phyloP scores from a whole-genome alignment of 2,329 filamentous ascomycete species.

The Hymenoscyphus fraxineus region DNA sequence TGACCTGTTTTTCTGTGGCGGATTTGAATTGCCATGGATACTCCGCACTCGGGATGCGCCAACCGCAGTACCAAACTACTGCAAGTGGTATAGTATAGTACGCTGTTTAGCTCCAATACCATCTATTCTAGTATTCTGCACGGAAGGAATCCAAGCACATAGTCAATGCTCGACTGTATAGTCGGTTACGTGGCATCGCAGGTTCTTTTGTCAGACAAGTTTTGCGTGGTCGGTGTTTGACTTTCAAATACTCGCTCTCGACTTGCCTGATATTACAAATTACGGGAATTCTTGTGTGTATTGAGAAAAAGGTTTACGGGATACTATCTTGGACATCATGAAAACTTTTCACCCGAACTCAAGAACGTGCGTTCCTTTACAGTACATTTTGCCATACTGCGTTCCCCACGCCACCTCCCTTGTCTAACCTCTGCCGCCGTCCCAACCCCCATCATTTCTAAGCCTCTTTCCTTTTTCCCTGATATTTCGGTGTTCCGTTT shows the following conservation, averaged over 20 bases:
- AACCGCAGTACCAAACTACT: neutral
- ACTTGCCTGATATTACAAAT: neutral
- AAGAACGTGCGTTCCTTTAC: neutral
- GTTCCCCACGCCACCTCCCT: neutral
- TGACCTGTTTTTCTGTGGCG: neutral
- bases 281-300: neutral
- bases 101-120: neutral
- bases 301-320: neutral
- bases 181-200: neutral
- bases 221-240: neutral
- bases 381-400: too few relatives aligned
- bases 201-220: neutral
- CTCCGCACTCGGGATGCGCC: neutral
- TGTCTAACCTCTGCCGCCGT: neutral
- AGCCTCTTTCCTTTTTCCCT: neutral
- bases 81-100: neutral
- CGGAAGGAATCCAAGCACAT: neutral
- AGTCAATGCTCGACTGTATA: neutral
- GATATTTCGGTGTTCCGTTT: neutral
- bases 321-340: neutral
- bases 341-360: neutral
- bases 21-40: neutral
- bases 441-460: constrained; percentile 1
- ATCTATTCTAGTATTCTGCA: neutral
- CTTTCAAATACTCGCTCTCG: neutral